Evolutionary conservation across 169 alveolate species (phyloP).

Genomic region (Plasmodium relictum): DNA sequence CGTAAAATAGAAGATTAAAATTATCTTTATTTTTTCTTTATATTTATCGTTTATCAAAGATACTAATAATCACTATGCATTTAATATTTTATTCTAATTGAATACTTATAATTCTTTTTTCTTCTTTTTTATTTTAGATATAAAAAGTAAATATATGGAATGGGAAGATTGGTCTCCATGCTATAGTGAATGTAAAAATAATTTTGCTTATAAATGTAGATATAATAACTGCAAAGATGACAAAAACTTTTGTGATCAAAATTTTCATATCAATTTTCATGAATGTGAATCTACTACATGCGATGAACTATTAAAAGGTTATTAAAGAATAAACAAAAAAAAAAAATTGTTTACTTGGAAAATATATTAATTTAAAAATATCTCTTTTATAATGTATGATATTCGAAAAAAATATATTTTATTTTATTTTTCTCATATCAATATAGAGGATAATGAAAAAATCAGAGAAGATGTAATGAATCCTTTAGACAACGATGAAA

Average conservation of each 20-base stretch:
- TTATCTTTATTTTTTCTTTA: neutral
- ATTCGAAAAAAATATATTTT: neutral
- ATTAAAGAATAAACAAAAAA: constrained; percentile 12
- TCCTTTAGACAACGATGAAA: neutral
- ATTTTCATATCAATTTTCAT: constrained; percentile 20
- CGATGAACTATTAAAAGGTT: constrained; percentile 12
- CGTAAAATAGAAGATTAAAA: constrained; percentile 4
- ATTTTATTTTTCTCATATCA: neutral
- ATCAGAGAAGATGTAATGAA: neutral
- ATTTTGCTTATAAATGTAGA: constrained; percentile 54
- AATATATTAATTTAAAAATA: neutral
- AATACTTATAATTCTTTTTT: neutral
- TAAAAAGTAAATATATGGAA: neutral
- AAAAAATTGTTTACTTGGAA: neutral
- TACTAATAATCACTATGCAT: neutral
- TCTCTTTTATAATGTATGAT: neutral
- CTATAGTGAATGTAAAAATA: constrained; percentile 37
- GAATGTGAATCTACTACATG: constrained; percentile 41
- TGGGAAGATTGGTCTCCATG: constrained; percentile 68
- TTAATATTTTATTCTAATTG: neutral
- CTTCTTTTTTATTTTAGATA: constrained; percentile 7
- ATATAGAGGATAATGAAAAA: neutral
- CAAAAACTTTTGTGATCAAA: constrained; percentile 35
- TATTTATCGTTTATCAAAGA: neutral
- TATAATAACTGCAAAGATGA: constrained; percentile 28